phyloP scores from a whole-genome alignment of 768 basidiomycete species.

The Mycena galopus region DNA sequence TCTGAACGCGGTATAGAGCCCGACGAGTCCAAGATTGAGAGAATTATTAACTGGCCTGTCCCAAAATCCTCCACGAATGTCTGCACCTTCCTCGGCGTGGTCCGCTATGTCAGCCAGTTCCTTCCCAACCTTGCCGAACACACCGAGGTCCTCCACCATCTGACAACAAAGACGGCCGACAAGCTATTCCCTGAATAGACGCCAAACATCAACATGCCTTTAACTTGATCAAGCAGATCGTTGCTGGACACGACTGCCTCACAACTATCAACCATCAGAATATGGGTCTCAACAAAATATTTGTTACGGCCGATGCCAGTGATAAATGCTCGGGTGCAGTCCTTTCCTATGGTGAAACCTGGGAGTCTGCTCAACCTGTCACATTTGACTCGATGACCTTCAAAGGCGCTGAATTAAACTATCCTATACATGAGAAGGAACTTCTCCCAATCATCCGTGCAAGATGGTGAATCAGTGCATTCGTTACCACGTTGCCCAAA shows the following conservation, averaged over 20 bases:
- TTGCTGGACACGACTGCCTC: neutral
- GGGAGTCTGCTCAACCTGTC: neutral
- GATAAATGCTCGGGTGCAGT: neutral
- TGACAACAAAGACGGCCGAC: neutral
- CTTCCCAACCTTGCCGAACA: neutral
- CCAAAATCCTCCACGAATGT: neutral
- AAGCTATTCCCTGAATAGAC: neutral
- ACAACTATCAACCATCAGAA: neutral
- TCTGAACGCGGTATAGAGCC: neutral
- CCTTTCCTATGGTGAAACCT: neutral
- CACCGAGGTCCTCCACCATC: neutral
- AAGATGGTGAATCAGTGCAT: slow-evolving; percentile 40
- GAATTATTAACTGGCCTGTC: neutral
- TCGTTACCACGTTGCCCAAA: slow-evolving; percentile 31
- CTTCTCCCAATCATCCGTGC: neutral
- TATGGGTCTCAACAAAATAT: neutral
- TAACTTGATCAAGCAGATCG: neutral
- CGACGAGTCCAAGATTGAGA: neutral
- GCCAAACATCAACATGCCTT: neutral
- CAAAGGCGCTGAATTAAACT: neutral
- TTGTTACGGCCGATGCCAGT: neutral
- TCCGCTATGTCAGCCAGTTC: neutral
- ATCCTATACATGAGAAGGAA: slow-evolving; percentile 9
- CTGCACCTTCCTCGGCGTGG: neutral
- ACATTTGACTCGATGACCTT: slow-evolving; percentile 7